A percentile compares a stretch with the other conserved stretches of the same genome.
phyloP scores from a whole-genome alignment of 2,329 filamentous ascomycete species.

The Penicillium glabrum region DNA sequence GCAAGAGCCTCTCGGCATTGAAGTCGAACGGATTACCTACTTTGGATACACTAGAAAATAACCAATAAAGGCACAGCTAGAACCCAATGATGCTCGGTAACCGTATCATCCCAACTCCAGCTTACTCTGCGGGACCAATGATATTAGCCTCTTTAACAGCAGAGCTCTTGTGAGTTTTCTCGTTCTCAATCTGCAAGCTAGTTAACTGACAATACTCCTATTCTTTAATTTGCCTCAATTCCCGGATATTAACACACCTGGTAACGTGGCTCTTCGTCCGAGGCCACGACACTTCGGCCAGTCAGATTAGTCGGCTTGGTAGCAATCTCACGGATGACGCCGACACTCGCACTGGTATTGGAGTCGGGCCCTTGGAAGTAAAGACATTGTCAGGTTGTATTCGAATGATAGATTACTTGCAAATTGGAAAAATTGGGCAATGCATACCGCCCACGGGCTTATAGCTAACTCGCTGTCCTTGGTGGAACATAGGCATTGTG shows the following conservation, averaged over 20 bases:
- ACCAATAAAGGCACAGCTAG: neutral
- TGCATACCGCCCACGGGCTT: slow-evolving; percentile 43
- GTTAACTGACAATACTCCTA: neutral
- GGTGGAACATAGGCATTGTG: slow-evolving; percentile 28
- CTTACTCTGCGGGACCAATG: slow-evolving; percentile 25
- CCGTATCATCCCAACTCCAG: neutral
- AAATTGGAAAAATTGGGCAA: neutral
- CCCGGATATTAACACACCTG: slow-evolving; percentile 26
- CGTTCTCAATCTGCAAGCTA: slow-evolving; percentile 26
- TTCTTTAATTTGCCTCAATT: too few relatives aligned
- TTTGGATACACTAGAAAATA: neutral
- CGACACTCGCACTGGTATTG: slow-evolving; percentile 40
- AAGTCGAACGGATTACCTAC: neutral
- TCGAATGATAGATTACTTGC: neutral
- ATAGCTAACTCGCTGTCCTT: slow-evolving; percentile 41
- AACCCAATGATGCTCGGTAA: neutral
- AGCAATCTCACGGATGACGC: slow-evolving; percentile 37
- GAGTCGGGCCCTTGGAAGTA: slow-evolving; percentile 35
- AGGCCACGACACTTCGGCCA: slow-evolving; percentile 38
- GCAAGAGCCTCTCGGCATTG: neutral
- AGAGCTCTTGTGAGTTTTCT: slow-evolving; percentile 26
- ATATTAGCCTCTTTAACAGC: slow-evolving; percentile 33
- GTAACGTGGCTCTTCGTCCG: slow-evolving; percentile 37
- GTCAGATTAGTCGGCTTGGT: slow-evolving; percentile 33
- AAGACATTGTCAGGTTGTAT: neutral